Conservation (phyloP, 2,329 filamentous ascomycete genomes). For the Ceratocystis harringtonii region DNA sequence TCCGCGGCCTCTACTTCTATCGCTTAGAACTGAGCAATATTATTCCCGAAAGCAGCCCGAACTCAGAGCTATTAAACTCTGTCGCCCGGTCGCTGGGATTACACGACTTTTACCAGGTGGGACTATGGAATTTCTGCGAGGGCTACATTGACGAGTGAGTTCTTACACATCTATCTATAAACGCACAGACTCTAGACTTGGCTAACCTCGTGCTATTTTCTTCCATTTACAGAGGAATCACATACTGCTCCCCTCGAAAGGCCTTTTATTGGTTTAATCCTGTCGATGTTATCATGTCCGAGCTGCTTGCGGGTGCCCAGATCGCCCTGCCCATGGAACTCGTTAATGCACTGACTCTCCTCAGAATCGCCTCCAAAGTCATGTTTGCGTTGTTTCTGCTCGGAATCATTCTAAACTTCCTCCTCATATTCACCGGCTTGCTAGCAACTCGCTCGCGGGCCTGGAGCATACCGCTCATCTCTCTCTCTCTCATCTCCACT, state of each 20-base stretch:
- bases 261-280: constrained; percentile 84
- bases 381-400: constrained; percentile 85
- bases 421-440: constrained; percentile 53
- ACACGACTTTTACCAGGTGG: constrained; percentile 88
- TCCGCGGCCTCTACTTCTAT: constrained; percentile 67
- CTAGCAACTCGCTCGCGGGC: constrained; percentile 39
- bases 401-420: constrained; percentile 51
- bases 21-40: constrained; percentile 71
- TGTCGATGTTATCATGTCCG: constrained; percentile 60
- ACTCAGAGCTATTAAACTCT: constrained; percentile 65
- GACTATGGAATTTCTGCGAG: constrained; percentile 84
- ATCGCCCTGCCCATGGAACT: constrained; percentile 68
- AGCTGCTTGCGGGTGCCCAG: constrained; percentile 67
- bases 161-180: background rate
- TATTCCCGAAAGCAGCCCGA: constrained; percentile 56
- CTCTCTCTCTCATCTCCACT: constrained; percentile 50
- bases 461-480: constrained; percentile 52
- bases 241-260: constrained; percentile 54
- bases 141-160: constrained; percentile 53
- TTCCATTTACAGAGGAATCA: constrained; percentile 43
- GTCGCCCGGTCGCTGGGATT: constrained; percentile 75
- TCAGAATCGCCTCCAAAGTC: constrained; percentile 59
- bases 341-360: constrained; percentile 55
- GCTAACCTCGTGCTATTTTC: background rate
- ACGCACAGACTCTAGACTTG: background rate